Evolutionary conservation across 148 eudicot species (phyloP).

Genomic region (Simmondsia chinensis): DNA sequence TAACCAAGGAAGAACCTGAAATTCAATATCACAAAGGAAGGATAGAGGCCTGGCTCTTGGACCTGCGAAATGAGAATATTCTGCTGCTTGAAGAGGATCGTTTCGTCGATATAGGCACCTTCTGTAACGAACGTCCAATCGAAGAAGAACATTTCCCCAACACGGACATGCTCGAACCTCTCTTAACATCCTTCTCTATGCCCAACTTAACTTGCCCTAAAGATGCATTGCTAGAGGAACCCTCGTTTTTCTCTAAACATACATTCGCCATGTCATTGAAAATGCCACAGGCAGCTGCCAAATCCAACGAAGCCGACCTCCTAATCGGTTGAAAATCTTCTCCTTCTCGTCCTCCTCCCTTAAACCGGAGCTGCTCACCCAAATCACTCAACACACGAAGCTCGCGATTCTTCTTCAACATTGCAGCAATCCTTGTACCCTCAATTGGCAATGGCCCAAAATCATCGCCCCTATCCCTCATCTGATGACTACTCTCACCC

Average conservation of each 20-base stretch:
- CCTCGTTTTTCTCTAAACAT: slow-evolving; percentile 18
- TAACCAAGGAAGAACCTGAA: neutral
- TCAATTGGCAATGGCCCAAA: slow-evolving; percentile 15
- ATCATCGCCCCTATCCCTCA: slow-evolving; percentile 5
- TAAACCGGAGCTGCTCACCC: slow-evolving; percentile 24
- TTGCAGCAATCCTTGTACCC: slow-evolving; percentile 10
- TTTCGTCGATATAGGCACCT: slow-evolving; percentile 40
- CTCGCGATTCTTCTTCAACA: slow-evolving; percentile 11
- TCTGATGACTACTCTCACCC: slow-evolving; percentile 12
- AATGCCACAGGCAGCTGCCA: slow-evolving; percentile 14
- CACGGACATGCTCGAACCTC: slow-evolving; percentile 19
- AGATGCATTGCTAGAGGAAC: slow-evolving; percentile 9
- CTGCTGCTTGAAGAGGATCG: slow-evolving; percentile 40
- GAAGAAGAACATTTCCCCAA: slow-evolving; percentile 29
- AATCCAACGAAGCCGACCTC: slow-evolving; percentile 53
- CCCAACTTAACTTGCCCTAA: slow-evolving; percentile 4
- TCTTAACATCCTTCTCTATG: slow-evolving; percentile 11
- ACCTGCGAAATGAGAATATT: slow-evolving; percentile 26
- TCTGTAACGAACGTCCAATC: slow-evolving; percentile 27
- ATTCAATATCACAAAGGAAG: slow-evolving; percentile 20
- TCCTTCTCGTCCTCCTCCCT: slow-evolving; percentile 3
- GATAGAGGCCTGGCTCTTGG: slow-evolving; percentile 36
- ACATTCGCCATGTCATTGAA: slow-evolving; percentile 7
- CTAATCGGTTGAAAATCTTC: slow-evolving; percentile 20
- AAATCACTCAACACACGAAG: slow-evolving; percentile 39